Evolutionary conservation across 139 green algal genomes (phyloP), one percentile per base, ranked within the genome.

Genomic region (Chlorella sp.): DNA sequence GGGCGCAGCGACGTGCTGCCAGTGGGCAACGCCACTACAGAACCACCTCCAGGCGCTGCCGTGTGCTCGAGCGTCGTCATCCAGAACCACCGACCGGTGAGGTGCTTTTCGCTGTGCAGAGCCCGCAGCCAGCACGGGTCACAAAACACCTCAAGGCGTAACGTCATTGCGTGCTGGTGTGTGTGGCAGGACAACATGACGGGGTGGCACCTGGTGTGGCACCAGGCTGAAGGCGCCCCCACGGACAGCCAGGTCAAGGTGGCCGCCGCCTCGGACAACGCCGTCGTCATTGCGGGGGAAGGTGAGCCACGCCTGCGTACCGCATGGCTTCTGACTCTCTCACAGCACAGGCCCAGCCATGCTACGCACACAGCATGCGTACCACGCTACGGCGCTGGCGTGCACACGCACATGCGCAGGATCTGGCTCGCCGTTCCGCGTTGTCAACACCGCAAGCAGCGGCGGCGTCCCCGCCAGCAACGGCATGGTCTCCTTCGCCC

Each of bases 381-480:
- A 20, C 24, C 24, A 31, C 24, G 27, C 22, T 17, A 64, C 4
- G 55, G 17, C 10, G 17, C 10, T 55, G 17, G 42, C 42, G 10
- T 64, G 55, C n/a, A 30, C 24, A 30, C 27, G 55, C 4, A 31
- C 14, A 31, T 20, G 24, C 6, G 55, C 67, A 79, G 74, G 66
- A 5, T 24, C 59, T 22, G 60, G 35, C 59, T 31, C 66, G 1
- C 74, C 74, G 0, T 69, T 71, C 24, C 74, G 74, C 5, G 60
- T 79, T 5, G 55, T 79, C 60, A 79, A 79, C 36, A 35, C 67
- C 2, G 35, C 17, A 0, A 35, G 70, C n/a, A 69, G 51, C 10
- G 2, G 51, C 34, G 32, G 51, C 34, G 51, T 78, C 49, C 31
- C 34, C 0, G 50, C 65, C 5, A 23, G 31, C 29, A 66, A 66